phyloP scores from a whole-genome alignment of 352 stramenopile species.

The Phytophthora pisi region DNA sequence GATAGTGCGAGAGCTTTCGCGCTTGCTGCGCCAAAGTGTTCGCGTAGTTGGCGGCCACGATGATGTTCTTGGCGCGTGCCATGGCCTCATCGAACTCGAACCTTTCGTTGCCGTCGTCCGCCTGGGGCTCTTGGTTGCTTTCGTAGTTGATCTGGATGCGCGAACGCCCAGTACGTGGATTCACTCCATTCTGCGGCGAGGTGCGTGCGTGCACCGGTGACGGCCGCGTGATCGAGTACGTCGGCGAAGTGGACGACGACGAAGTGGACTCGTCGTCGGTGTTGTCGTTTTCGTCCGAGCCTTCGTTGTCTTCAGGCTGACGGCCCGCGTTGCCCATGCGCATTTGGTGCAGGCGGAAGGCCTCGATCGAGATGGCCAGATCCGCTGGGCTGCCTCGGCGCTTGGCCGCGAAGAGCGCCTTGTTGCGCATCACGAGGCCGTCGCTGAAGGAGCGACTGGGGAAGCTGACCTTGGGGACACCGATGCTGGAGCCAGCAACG shows the following conservation, averaged over 20 bases:
- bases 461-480: conserved; percentile 71
- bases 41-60: conserved; percentile 62
- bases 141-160: conserved; percentile 28
- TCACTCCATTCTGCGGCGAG: conserved; percentile 20
- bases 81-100: conserved; percentile 59
- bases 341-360: conserved; percentile 72
- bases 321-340: conserved; percentile 61
- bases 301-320: conserved; percentile 45
- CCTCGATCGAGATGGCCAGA: conserved; percentile 76
- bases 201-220: conserved; percentile 8
- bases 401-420: conserved; percentile 63
- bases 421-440: conserved; percentile 74
- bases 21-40: conserved; percentile 76
- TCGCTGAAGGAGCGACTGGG: conserved; percentile 76
- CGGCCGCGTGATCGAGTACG: conserved; percentile 15
- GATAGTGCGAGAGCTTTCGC: conserved; percentile 69
- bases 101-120: conserved; percentile 8
- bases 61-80: conserved; percentile 58
- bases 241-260: conserved; percentile 33
- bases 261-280: conserved; percentile 38
- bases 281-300: conserved; percentile 50
- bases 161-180: conserved; percentile 29
- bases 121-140: conserved; percentile 19
- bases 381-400: conserved; percentile 73
- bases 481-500: conserved; percentile 29